Evolutionary conservation across 805 yeast species (phyloP).

Genomic region (Barnettozyma vustinii): DNA sequence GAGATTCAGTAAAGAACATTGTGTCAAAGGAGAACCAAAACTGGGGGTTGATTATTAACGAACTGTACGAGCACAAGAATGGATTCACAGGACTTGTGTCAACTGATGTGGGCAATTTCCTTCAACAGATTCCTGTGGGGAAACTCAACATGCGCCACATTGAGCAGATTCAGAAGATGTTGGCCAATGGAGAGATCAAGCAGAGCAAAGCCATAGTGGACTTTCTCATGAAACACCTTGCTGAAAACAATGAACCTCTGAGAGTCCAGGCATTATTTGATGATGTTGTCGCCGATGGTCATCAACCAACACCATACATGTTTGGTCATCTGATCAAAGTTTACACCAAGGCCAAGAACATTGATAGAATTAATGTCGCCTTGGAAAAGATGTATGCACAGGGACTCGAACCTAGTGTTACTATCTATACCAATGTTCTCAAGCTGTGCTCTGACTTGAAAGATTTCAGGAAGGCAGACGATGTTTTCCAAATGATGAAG

Average conservation of each 20-base stretch:
- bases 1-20: constrained; percentile 35
- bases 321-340: constrained; percentile 39
- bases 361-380: constrained; percentile 19
- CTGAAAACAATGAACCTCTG: constrained; percentile 23
- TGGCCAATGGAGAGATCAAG: constrained; percentile 27
- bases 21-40: constrained; percentile 37
- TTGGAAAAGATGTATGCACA: constrained; percentile 23
- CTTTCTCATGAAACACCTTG: constrained; percentile 32
- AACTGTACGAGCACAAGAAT: constrained; percentile 21
- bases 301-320: constrained; percentile 30
- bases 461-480: constrained; percentile 57
- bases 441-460: constrained; percentile 52
- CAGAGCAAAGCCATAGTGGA: constrained; percentile 29
- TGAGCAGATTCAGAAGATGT: constrained; percentile 27
- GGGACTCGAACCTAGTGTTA: constrained; percentile 35
- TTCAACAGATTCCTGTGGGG: constrained; percentile 33
- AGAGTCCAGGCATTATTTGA: constrained; percentile 31
- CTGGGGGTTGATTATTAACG: constrained; percentile 34
- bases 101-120: constrained; percentile 30
- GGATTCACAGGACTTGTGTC: constrained; percentile 31
- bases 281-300: constrained; percentile 20
- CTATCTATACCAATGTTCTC: constrained; percentile 50
- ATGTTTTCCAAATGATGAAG: constrained; percentile 80
- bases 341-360: constrained; percentile 30
- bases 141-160: constrained; percentile 25